Conservation (phyloP, 176 grass and related monocot genomes). For the Paspalum notatum region DNA sequence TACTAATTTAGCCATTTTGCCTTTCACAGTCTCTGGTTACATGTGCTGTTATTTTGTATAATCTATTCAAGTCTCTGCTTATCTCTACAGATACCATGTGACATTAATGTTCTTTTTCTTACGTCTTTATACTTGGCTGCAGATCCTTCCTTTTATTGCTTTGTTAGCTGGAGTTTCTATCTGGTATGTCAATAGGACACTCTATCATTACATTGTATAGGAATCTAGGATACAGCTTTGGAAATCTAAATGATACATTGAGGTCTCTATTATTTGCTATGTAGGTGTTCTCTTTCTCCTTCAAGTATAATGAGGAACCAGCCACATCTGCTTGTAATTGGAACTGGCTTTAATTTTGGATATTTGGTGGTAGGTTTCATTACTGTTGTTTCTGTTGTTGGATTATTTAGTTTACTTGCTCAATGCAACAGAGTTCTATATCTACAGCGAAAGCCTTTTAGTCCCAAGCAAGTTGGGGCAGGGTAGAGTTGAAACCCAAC, state of each 20-base stretch:
- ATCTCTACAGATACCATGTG: background rate
- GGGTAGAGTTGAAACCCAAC: background rate
- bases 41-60: constrained; percentile 20
- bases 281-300: constrained; percentile 85
- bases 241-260: constrained; percentile 6
- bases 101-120: constrained; percentile 26
- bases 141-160: constrained; percentile 81
- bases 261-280: constrained; percentile 31
- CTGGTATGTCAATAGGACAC: constrained; percentile 65
- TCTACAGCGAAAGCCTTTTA: background rate
- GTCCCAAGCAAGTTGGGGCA: background rate
- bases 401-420: background rate
- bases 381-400: constrained; percentile 6
- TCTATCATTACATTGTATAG: constrained; percentile 4
- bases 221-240: background rate
- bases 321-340: constrained; percentile 84
- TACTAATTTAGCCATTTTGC: background rate
- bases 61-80: background rate
- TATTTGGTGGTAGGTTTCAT: constrained; percentile 76
- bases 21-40: background rate
- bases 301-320: constrained; percentile 90
- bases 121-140: constrained; percentile 36
- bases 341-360: constrained; percentile 99
- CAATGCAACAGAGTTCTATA: background rate
- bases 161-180: constrained; percentile 76